Evolutionary conservation across 163 green algal genomes (phyloP), one percentile per base, ranked within the genome.

Genomic region (Volvox carteri): DNA sequence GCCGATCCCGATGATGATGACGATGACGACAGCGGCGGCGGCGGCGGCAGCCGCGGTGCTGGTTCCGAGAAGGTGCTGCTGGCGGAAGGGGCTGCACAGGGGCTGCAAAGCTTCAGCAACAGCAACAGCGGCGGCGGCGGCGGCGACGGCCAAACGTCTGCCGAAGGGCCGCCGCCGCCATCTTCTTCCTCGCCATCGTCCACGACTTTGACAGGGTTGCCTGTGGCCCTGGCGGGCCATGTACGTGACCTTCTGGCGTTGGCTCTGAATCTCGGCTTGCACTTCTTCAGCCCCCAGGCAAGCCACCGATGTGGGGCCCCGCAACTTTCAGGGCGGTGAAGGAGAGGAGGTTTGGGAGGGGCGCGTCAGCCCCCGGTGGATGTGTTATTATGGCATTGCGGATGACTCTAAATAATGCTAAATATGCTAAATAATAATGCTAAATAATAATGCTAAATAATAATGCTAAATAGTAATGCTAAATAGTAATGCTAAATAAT

Each of bases 251-350:
- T 87, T 35, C 42, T 48, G 79, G n/a, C 3, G 23, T 42, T 87
- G 42, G 79, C 79, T 60, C 30, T 87, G 44, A 23, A 21, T 8
- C n/a, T 41, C 33, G 79, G 79, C 4, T 30, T 87, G n/a, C 3
- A 52, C 1, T 25, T 6, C n/a, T 87, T 87, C 60, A 87, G 39
- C 4, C 58, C 60, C 25, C 78, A n/a, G n/a, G n/a, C n/a, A n/a
- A n/a, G n/a, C n/a, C n/a, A n/a, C n/a, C n/a, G n/a, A n/a, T n/a
- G n/a, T n/a, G n/a, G n/a, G n/a, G n/a, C n/a, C n/a, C n/a, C n/a
- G n/a, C n/a, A n/a, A n/a, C n/a, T n/a, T n/a, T n/a, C n/a, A n/a
- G n/a, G n/a, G n/a, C n/a, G n/a, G n/a, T n/a, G n/a, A n/a, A n/a
- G n/a, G n/a, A n/a, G n/a, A n/a, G n/a, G n/a, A n/a, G n/a, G n/a